Base-by-base conservation (phyloP, 2,329 filamentous ascomycete genomes). In the Dactylellina sp. region DNA sequence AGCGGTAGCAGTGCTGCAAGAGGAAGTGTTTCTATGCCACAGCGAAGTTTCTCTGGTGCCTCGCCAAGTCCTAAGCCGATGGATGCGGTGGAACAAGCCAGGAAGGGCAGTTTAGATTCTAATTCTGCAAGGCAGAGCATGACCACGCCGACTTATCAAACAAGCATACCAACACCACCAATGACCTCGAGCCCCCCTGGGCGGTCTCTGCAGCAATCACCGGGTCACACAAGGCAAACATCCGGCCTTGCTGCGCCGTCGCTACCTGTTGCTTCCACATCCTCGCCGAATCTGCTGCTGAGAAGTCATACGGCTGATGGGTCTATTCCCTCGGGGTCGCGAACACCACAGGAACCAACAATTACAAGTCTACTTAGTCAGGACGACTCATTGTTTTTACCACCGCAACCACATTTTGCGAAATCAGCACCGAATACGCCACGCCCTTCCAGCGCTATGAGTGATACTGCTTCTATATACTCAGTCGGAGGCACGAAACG, bases 401-500 rank as follows among this genome's bases (percentile, higher is more conserved):
- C 71, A 4, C 71, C 71, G 2, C 32, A 75, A 14, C 71, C 71
- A 0, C 55, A 56, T 0, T 75, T 75, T 46, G 71, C 71, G 0
- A 75, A 70, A 22, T 70, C 62, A n/a, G 62, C 74, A 14, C 74
- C 68, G 11, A 71, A 70, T 18, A 83, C 82, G 28, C 82, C 81
- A 0, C 89, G 1, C 85, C 84, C 57, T 81, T 86, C 68, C 84
- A 86, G 14, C 84, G 87, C 25, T 86, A 89, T 78, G 87, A 88
- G 70, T 87, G 93, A 78, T 96, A 64, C 93, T 0, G 92, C 93
- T 1, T 98, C 95, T 0, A 86, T 92, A 39, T 89, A 89, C 75
- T 98, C 94, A 1, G 85, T 86, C 47, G 85, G 82, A 52, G 84
- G 86, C 11, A 82, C 81, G 35, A 82, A 84, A 14, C 91, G 92